Evolutionary conservation across 345 rosid species (phyloP).

Genomic region (Nephelium lappaceum): DNA sequence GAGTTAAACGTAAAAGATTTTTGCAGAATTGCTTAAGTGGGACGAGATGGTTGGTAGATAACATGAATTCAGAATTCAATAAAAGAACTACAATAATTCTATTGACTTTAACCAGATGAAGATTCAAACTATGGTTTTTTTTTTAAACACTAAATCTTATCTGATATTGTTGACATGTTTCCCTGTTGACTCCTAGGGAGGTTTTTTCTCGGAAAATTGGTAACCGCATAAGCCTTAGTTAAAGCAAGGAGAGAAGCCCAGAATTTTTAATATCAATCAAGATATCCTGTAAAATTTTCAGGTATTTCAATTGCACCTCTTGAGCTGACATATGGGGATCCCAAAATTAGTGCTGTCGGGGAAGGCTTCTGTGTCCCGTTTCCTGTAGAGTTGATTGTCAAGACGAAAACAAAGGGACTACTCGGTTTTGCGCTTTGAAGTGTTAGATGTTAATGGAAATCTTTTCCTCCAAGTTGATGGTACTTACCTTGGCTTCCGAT

Average conservation of each 20-base stretch:
- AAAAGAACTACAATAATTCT: too few relatives aligned
- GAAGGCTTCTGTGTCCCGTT: conserved; percentile 9
- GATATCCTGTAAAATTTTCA: neutral
- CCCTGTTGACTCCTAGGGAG: neutral
- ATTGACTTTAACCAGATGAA: too few relatives aligned
- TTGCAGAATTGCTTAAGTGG: too few relatives aligned
- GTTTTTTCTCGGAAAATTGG: neutral
- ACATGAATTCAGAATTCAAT: too few relatives aligned
- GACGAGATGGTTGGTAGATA: too few relatives aligned
- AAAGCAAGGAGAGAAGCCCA: too few relatives aligned
- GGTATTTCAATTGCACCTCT: neutral
- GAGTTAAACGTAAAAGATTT: too few relatives aligned
- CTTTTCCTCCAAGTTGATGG: conserved; percentile 1
- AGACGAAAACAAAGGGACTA: neutral
- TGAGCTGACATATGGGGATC: neutral
- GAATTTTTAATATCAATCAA: neutral
- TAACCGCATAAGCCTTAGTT: neutral
- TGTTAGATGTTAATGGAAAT: neutral
- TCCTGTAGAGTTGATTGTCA: neutral
- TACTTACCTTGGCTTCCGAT: conserved; percentile 31
- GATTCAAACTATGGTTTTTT: neutral
- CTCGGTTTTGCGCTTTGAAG: neutral
- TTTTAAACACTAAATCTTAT: neutral
- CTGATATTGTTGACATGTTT: neutral
- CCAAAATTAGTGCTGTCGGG: neutral